Conservation (phyloP, 176 grass and related monocot genomes). For the Puya raimondii region DNA sequence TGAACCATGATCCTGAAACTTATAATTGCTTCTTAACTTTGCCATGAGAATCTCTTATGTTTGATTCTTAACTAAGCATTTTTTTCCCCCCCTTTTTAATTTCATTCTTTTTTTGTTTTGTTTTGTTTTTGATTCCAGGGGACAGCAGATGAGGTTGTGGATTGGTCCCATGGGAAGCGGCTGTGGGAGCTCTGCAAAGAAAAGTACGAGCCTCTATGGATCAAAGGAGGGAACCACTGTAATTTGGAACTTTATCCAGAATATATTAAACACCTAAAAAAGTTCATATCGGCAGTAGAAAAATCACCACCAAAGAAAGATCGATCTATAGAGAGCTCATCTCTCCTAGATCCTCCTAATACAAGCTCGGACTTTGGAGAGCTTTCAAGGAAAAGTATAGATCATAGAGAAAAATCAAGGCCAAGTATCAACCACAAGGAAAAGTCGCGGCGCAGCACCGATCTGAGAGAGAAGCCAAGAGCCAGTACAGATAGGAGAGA, state of each 20-base stretch:
- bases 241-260: conserved; percentile 87
- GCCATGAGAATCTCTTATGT: neutral
- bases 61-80: neutral
- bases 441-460: conserved; percentile 31
- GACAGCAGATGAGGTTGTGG: conserved; percentile 83
- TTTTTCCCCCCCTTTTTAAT: conserved; percentile 6
- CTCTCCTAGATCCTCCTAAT: conserved; percentile 19
- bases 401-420: conserved; percentile 51
- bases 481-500: conserved; percentile 68
- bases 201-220: conserved; percentile 95
- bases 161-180: conserved; percentile 80
- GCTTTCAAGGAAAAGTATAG: conserved; percentile 51
- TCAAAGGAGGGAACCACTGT: conserved; percentile 91
- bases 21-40: too few species aligned
- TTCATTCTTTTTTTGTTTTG: neutral
- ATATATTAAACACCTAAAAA: conserved; percentile 91
- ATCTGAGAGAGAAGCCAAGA: conserved; percentile 49
- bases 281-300: conserved; percentile 70
- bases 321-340: conserved; percentile 31
- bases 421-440: conserved; percentile 35
- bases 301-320: conserved; percentile 35
- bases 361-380: conserved; percentile 34
- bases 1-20: too few species aligned
- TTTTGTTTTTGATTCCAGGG: conserved; percentile 41
- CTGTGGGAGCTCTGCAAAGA: conserved; percentile 89